Percentiles rank a stretch among this genome's conserved stretches.
phyloP scores from a whole-genome alignment of 2,329 filamentous ascomycete species.

The Huntiella bhutanensis region DNA sequence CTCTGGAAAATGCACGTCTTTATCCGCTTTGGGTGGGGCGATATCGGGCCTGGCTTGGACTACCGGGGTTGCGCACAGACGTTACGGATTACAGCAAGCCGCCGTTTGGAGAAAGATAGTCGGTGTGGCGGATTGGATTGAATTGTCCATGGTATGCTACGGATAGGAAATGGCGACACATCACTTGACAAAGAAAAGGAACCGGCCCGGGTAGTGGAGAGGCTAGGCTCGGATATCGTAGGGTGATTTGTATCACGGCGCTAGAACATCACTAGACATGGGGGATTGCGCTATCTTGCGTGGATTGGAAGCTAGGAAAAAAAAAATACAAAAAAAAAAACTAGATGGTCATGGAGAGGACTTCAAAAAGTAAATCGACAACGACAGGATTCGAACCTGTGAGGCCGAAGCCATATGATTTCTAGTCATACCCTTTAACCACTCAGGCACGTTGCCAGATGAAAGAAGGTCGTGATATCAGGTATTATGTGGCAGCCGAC shows the following conservation, averaged over 20 bases:
- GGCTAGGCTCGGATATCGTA: background rate
- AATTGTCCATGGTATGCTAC: background rate
- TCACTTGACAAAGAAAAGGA: background rate
- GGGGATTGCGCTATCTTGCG: no score
- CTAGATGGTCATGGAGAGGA: background rate
- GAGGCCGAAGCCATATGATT: constrained; percentile 9
- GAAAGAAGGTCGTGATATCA: no score
- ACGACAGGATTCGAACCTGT: constrained; percentile 10
- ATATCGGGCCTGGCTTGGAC: background rate
- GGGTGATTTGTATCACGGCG: background rate
- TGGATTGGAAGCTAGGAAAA: background rate
- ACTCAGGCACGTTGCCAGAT: constrained; percentile 9
- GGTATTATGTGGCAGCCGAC: no score
- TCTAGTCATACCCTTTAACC: constrained; percentile 11
- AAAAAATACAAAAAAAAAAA: background rate
- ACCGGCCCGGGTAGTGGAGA: background rate
- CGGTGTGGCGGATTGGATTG: no score
- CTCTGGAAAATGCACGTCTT: background rate
- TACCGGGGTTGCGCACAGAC: background rate
- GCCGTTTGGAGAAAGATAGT: background rate
- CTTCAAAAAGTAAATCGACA: background rate
- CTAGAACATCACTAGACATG: background rate
- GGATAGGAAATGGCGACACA: background rate
- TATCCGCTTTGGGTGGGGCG: background rate
- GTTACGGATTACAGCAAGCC: background rate